A percentile compares a stretch with the other conserved stretches of the same genome.
Evolutionary conservation across 73 alveolate genomes (phyloP).

Genomic region (Stentor roeselii): DNA sequence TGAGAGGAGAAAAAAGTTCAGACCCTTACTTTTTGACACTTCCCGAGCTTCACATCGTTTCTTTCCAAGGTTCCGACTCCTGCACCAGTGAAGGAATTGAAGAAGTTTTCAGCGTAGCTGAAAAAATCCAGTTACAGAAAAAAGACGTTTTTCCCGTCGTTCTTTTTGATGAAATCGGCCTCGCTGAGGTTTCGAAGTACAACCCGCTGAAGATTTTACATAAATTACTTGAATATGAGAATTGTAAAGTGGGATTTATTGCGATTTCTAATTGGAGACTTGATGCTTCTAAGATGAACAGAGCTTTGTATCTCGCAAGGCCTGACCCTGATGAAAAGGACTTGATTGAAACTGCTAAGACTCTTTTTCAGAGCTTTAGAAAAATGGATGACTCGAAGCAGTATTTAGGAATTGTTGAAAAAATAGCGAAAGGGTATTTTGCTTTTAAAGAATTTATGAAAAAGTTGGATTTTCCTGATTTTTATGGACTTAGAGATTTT

Average conservation of each 20-base stretch:
- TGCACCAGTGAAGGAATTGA: background rate
- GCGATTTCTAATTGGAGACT: conserved; percentile 40
- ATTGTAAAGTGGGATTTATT: conserved; percentile 36
- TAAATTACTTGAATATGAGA: conserved; percentile 24
- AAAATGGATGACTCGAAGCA: too few species aligned
- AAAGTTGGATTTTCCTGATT: conserved; percentile 35
- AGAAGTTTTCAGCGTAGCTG: conserved; percentile 19
- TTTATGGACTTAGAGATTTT: conserved; percentile 58
- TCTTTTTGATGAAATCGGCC: conserved; percentile 29
- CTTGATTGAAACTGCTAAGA: conserved; percentile 50
- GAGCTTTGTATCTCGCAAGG: conserved; percentile 59
- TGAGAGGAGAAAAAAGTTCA: conserved; percentile 38
- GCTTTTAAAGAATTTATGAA: conserved; percentile 32
- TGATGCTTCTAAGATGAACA: conserved; percentile 63
- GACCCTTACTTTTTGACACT: background rate
- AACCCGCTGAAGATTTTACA: conserved; percentile 27
- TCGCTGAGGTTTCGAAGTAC: conserved; percentile 17
- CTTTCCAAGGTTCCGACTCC: conserved; percentile 23
- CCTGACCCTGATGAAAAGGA: conserved; percentile 61
- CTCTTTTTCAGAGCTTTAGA: conserved; percentile 44
- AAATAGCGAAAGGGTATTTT: conserved; percentile 49
- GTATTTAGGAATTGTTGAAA: conserved; percentile 36
- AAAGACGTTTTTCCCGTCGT: conserved; percentile 28
- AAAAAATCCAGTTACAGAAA: background rate
- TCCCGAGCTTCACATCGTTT: conserved; percentile 20